Base-by-base conservation (phyloP, 306 rosid genomes). In the Cucurbita moschata region DNA sequence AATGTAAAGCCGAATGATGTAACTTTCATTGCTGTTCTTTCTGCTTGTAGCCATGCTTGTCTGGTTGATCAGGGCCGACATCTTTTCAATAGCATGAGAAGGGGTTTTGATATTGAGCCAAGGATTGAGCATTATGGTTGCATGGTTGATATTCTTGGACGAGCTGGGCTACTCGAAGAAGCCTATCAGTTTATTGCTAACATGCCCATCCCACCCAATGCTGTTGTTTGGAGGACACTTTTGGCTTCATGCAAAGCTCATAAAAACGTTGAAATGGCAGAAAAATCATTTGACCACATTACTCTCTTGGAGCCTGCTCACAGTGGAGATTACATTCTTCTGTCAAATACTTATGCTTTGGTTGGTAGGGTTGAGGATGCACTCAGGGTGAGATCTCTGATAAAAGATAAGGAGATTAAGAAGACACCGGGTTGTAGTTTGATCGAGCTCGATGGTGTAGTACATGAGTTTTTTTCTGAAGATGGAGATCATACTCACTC, bases 121-220 rank as follows among this genome's bases (percentile, higher is more conserved):
- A 81, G 87, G 74, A 84, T 84, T 5, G 90, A 86, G 78, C 90
- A 88, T 72, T 86, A 84, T 50, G 92, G 92, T 65, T 86, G 90
- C 60, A 86, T 88, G 90, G 92, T 88, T 51, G 92, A 88, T 76
- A 76, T 86, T 75, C 84, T 84, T 69, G 93, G 93, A 55, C 85
- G 86, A 42, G 86, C 88, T 35, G 87, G 90, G 60, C 78, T 82
- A 72, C 80, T 84, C 40, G 83, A 81, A 49, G 90, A 86, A 72
- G 90, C 90, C 21, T 78, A 71, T 77, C 74, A 82, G 77, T 88
- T 86, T 47, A 72, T 84, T 26, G 82, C 66, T 65, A 82, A 74
- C 82, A 88, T 84, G 87, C 83, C 88, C 39, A 44, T 79, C 21
- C 74, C 79, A 53, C 87, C 93, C 61, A 88, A 88, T 76, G 86